Base-by-base conservation (phyloP, 352 stramenopile genomes). In the Thalassiosira livingstoniorum region DNA sequence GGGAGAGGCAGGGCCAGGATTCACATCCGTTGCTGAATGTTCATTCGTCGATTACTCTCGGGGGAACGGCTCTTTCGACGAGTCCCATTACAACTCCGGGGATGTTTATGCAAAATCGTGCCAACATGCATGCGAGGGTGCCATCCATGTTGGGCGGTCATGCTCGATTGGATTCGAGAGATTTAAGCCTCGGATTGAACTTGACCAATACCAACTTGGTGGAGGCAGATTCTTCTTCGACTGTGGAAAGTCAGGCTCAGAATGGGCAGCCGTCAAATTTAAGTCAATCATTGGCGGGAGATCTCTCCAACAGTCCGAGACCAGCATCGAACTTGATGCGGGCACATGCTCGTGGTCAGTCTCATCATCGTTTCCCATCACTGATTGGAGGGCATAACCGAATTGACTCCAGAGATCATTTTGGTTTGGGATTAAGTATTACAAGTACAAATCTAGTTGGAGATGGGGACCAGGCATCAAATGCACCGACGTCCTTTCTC, bases 401-500 rank as follows among this genome's bases (percentile, higher is more conserved):
- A 21, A 42, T 83, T 1, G 75, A 83, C 51, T 77, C 65, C 15
- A 32, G 53, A 25, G 66, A 77, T 64, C 43, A 70, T 35, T 66
- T 75, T 11, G 68, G 68, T 42, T 37, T 85, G 2, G 71, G 77
- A 57, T 53, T 80, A 45, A 74, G 68, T 42, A 47, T 76, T 34
- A 72, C 11, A 25, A 62, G 43, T 25, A 51, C 31, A 21, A 47
- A 47, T 53, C 21, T 53, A 18, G 32, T 47, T 1, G 63, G 54
- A 21, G 68, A 84, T 23, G 35, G 61, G 13, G 62, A 78, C n/a
- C 34, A 15, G 21, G 0, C 76, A 32, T 63, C 62, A 15, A 67
- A 65, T 53, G 69, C 67, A 23, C 68, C 68, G n/a, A 51, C 53
- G n/a, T 74, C 77, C 32, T 80, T 85, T 68, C 67, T 85, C 27